A percentile compares a stretch with the other conserved stretches of the same genome.
Conservation (phyloP, 2,329 filamentous ascomycete genomes). For the Claviceps sp. region DNA sequence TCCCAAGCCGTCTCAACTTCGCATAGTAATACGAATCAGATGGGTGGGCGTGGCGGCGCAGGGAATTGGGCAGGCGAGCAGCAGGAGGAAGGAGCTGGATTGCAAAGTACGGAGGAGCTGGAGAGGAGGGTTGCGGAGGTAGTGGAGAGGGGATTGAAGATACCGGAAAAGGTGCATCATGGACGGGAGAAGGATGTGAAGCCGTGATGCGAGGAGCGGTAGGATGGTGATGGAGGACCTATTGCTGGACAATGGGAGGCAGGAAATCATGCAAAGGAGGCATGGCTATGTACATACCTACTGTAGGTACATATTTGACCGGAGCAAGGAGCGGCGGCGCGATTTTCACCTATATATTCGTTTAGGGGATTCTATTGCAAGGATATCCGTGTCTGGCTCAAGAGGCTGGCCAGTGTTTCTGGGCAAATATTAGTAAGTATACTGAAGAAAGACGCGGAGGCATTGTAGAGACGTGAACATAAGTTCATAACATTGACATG, state of each 20-base stretch:
- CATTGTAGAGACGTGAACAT: too few relatives aligned
- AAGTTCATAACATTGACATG: too few relatives aligned
- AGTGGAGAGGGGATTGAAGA: conserved; percentile 33
- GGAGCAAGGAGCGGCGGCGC: too few relatives aligned
- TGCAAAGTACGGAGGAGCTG: conserved; percentile 23
- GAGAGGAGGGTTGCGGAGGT: conserved; percentile 29
- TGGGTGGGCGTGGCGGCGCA: conserved; percentile 40
- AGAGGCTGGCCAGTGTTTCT: too few relatives aligned
- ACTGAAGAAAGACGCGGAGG: too few relatives aligned
- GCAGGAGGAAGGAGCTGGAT: conserved; percentile 15
- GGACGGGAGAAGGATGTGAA: conserved; percentile 9
- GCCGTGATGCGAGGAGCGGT: neutral
- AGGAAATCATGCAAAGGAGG: neutral
- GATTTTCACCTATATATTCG: too few relatives aligned
- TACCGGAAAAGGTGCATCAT: conserved; percentile 32
- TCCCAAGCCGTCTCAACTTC: conserved; percentile 19
- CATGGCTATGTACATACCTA: too few relatives aligned
- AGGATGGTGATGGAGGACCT: neutral
- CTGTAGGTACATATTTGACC: too few relatives aligned
- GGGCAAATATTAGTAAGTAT: too few relatives aligned
- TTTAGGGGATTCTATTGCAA: too few relatives aligned
- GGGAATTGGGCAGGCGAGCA: conserved; percentile 35
- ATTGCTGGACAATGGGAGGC: neutral
- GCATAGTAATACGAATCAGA: conserved; percentile 2
- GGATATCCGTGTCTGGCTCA: too few relatives aligned